Conservation (phyloP, 306 rosid species). For the Chamaecrista fasciculata region DNA sequence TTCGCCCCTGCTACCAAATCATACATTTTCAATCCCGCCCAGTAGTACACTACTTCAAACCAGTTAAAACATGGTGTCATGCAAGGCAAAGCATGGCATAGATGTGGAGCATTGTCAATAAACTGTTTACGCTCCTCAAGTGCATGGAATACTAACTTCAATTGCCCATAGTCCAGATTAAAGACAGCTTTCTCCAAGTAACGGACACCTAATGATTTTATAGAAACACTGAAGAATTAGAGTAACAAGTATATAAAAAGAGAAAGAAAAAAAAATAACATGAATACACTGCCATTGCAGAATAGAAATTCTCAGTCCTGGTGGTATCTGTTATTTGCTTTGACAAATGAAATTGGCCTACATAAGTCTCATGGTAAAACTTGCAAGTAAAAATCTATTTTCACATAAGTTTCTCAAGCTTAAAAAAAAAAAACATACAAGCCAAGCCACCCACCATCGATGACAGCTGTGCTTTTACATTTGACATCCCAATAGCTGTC, state of each 20-base stretch:
- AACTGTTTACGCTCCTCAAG: slow-evolving; percentile 93
- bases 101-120: slow-evolving; percentile 96
- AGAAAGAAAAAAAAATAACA: neutral
- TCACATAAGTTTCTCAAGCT: neutral
- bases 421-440: neutral
- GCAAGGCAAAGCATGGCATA: slow-evolving; percentile 95
- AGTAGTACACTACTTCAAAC: slow-evolving; percentile 89
- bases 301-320: neutral
- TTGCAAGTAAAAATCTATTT: neutral
- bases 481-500: neutral
- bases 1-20: slow-evolving; percentile 91
- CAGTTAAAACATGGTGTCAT: slow-evolving; percentile 97
- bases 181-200: slow-evolving; percentile 98
- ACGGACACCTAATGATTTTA: slow-evolving; percentile 67
- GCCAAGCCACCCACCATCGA: neutral
- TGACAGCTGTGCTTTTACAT: neutral
- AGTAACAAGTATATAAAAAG: slow-evolving; percentile 12
- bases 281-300: neutral
- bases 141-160: slow-evolving; percentile 95
- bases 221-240: slow-evolving; percentile 25
- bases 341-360: slow-evolving; percentile 3
- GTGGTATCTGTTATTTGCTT: neutral
- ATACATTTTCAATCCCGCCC: slow-evolving; percentile 93
- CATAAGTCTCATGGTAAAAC: neutral
- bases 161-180: slow-evolving; percentile 88